Evolutionary conservation across 306 rosid genomes (phyloP), one percentile per base, ranked within the genome.

Genomic region (Aeschynomene evenia): DNA sequence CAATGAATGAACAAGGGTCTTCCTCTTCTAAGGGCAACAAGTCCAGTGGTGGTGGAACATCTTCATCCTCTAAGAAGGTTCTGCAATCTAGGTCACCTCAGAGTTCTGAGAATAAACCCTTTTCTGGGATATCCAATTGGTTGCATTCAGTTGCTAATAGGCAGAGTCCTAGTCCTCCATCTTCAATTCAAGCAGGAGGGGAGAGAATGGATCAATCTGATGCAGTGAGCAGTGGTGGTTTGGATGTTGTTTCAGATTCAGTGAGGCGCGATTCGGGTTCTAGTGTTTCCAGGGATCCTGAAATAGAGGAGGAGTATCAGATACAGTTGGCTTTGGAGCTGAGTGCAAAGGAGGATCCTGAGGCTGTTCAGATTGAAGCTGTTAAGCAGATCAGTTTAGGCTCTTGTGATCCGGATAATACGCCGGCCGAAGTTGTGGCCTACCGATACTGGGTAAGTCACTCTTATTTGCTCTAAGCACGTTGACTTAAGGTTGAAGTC

Each of bases 261-360:
- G 80, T 74, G 1, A 63, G 82, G 83, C 86, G 9, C 16, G 89
- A 90, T 85, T 88, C 91, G 7, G 85, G 80, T 77, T 86, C 89
- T 62, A 77, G 84, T 77, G 81, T 69, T 71, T 85, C 95, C 1
- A 88, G 81, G 84, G 97, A 91, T 85, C 97, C 89, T 61, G 95
- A 87, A 67, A 68, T 88, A 28, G 96, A 89, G 83, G 98, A 94
- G 78, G 98, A 88, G 76, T 82, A 91, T 84, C 98, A 94, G 85
- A 87, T 94, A 68, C 90, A 90, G 28, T 20, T 94, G 65, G 98
- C 98, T 71, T 83, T 90, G 65, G 96, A 94, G 61, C 37, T 94
- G 83, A 94, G 98, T 80, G 98, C 98, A 23, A 88, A 89, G 75
- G 98, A 94, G 81, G 98, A 94, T 85, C 98, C 96, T 10, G 98